Percentiles rank a stretch among this genome's conserved stretches.
These are phyloP conservation scores for Pythium graminicola DNA, from an alignment of 352 stramenopile species.

Conservation along the genomic window DNA sequence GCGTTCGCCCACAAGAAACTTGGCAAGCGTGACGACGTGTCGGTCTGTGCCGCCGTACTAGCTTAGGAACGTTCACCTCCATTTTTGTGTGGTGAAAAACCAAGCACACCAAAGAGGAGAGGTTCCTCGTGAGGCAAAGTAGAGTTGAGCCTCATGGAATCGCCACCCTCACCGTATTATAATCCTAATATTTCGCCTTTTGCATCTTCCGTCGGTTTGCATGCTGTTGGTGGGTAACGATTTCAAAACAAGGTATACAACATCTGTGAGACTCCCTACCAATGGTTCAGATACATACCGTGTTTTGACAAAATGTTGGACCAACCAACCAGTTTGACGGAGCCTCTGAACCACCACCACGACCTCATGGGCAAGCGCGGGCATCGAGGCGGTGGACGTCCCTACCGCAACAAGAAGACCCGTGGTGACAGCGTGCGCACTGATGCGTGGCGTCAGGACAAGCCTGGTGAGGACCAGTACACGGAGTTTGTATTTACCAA, in stretches of 20 bases:
- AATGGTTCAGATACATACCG: no score
- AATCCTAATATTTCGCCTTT: slow-evolving; percentile 16
- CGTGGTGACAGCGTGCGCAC: slow-evolving; percentile 27
- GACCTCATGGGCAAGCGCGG: slow-evolving; percentile 35
- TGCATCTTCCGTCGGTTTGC: no score
- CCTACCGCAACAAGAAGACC: slow-evolving; percentile 48
- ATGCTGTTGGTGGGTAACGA: not conserved
- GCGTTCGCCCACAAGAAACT: slow-evolving; percentile 85
- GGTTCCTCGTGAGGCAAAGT: slow-evolving; percentile 2
- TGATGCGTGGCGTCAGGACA: slow-evolving; percentile 24
- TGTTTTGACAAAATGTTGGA: not conserved
- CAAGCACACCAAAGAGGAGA: no score
- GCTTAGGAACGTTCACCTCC: slow-evolving; percentile 26
- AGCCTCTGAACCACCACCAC: slow-evolving; percentile 6
- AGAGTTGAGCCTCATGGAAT: no score
- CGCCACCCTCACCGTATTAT: slow-evolving; percentile 5
- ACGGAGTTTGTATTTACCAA: slow-evolving; percentile 86
- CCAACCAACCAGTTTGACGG: slow-evolving; percentile 17
- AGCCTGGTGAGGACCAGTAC: slow-evolving; percentile 54
- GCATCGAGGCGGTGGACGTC: slow-evolving; percentile 24
- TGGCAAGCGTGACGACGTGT: slow-evolving; percentile 84
- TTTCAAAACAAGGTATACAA: no score
- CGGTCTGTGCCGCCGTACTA: slow-evolving; percentile 78
- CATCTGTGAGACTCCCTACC: no score
- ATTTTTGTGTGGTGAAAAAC: not conserved